Evolutionary conservation across 2,329 filamentous ascomycete genomes (phyloP).

Genomic region (Colletotrichum kahawae): DNA sequence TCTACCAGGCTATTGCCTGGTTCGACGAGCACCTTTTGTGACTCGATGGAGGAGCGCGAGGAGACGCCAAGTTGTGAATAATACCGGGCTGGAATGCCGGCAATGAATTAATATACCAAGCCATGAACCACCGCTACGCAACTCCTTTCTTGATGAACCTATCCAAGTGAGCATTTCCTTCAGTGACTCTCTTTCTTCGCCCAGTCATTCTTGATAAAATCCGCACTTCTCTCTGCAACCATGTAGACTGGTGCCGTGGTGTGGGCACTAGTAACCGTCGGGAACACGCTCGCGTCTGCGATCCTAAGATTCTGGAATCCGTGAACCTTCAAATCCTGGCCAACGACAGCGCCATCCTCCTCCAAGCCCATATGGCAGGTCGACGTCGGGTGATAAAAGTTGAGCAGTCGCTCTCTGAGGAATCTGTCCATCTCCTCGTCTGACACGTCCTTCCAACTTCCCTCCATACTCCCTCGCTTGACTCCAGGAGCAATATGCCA

Average conservation of each 20-base stretch:
- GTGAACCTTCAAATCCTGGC: conserved; percentile 19
- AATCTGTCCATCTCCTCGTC: conserved; percentile 35
- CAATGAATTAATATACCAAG: background rate
- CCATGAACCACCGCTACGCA: background rate
- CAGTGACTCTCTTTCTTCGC: background rate
- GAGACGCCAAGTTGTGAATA: background rate
- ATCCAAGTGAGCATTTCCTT: background rate
- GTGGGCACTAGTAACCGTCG: conserved; percentile 30
- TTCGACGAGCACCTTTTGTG: conserved; percentile 66
- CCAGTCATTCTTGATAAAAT: conserved; percentile 29
- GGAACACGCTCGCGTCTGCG: conserved; percentile 34
- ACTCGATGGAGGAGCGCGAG: conserved; percentile 9
- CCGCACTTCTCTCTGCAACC: conserved; percentile 35
- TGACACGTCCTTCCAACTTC: conserved; percentile 29
- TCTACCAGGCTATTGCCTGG: conserved; percentile 78
- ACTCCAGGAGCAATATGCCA: conserved; percentile 9
- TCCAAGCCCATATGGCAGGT: conserved; percentile 24
- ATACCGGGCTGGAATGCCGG: background rate
- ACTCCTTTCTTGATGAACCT: background rate
- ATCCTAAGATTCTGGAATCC: conserved; percentile 24
- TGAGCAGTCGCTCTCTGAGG: background rate
- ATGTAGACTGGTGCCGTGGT: conserved; percentile 34
- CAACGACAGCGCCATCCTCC: conserved; percentile 16
- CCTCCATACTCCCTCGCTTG: background rate
- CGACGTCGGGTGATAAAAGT: conserved; percentile 9